These are phyloP conservation scores for Saccharomyces paradoxus DNA, from an alignment of 805 yeast species.

Conservation along the genomic window DNA sequence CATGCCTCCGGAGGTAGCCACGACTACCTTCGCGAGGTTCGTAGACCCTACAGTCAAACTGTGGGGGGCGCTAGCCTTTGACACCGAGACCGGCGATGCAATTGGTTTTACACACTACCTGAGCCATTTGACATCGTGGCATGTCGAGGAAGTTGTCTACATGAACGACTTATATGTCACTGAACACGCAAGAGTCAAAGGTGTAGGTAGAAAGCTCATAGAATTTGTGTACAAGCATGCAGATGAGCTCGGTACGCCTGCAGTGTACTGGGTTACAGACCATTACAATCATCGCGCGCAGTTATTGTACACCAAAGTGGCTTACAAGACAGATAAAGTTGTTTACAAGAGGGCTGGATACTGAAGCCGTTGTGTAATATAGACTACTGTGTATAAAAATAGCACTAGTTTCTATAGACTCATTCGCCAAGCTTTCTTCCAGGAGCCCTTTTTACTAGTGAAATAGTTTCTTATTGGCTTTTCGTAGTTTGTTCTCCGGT, in stretches of 20 bases:
- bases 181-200: slow-evolving; percentile 33
- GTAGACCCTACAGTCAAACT: slow-evolving; percentile 39
- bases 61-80: slow-evolving; percentile 42
- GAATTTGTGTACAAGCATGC: slow-evolving; percentile 42
- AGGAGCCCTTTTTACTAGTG: background rate
- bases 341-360: slow-evolving; percentile 28
- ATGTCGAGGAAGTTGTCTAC: slow-evolving; percentile 36
- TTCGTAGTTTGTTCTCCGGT: background rate
- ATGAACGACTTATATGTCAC: slow-evolving; percentile 47
- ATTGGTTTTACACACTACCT: slow-evolving; percentile 46
- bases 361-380: background rate
- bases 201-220: slow-evolving; percentile 43
- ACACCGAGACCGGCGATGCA: slow-evolving; percentile 24
- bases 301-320: slow-evolving; percentile 45
- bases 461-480: background rate
- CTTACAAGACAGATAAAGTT: slow-evolving; percentile 35
- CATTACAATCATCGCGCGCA: slow-evolving; percentile 50
- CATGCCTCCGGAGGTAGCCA: slow-evolving; percentile 28
- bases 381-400: background rate
- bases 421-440: background rate
- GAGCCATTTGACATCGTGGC: slow-evolving; percentile 46
- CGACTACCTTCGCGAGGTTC: slow-evolving; percentile 39
- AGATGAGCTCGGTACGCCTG: slow-evolving; percentile 34
- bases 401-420: background rate
- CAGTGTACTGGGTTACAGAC: slow-evolving; percentile 49